phyloP scores from a whole-genome alignment of 2,329 filamentous ascomycete genomes.

The Phyllosticta ampelicida region DNA sequence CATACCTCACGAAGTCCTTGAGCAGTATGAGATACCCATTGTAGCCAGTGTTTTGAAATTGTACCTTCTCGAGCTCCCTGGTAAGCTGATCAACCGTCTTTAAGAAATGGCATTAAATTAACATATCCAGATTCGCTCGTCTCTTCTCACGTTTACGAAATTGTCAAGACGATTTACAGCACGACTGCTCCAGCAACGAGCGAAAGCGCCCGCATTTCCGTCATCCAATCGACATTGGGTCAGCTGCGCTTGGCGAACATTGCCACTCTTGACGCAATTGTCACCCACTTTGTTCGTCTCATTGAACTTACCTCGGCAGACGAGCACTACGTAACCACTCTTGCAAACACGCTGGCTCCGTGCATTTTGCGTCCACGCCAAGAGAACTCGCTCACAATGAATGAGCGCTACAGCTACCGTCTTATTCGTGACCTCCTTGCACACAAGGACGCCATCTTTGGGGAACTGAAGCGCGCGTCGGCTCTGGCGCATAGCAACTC shows the following conservation, averaged over 20 bases:
- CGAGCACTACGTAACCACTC: constrained; percentile 65
- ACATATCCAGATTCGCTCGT: constrained; percentile 72
- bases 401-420: constrained; percentile 86
- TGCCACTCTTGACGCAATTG: constrained; percentile 93
- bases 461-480: constrained; percentile 85
- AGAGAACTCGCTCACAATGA: constrained; percentile 85
- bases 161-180: constrained; percentile 92
- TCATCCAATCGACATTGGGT: constrained; percentile 90
- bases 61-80: constrained; percentile 87
- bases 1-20: constrained; percentile 63
- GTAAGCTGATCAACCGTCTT: constrained; percentile 39
- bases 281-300: constrained; percentile 93
- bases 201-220: constrained; percentile 71
- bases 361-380: constrained; percentile 79
- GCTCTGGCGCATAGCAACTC: constrained; percentile 56
- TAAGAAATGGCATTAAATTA: not conserved
- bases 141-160: constrained; percentile 96
- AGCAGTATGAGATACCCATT: constrained; percentile 86
- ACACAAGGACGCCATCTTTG: constrained; percentile 92
- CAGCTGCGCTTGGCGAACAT: constrained; percentile 95
- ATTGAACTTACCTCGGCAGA: constrained; percentile 96
- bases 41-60: constrained; percentile 88
- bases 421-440: constrained; percentile 84
- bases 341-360: constrained; percentile 67
- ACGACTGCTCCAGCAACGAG: constrained; percentile 58